Evolutionary conservation across 1,284 basidiomycete genomes (phyloP).

Genomic region (Cutaneotrichosporon cavernicola): DNA sequence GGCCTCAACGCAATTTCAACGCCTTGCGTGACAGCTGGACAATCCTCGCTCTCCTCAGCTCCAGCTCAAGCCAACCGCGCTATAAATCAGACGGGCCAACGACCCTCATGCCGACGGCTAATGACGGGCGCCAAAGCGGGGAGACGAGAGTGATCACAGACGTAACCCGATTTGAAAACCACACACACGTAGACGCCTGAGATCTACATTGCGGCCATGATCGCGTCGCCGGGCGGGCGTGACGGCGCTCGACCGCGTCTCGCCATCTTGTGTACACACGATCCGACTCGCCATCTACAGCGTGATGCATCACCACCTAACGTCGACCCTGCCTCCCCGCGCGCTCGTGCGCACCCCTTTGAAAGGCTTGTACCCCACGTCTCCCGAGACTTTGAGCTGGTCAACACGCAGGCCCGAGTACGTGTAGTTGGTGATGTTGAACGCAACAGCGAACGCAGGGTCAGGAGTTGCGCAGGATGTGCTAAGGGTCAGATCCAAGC

Average conservation of each 20-base stretch:
- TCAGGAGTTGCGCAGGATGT: constrained; percentile 57
- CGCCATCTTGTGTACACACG: neutral
- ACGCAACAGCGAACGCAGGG: constrained; percentile 69
- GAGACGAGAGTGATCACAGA: no score
- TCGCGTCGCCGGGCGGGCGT: no score
- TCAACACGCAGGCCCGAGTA: constrained; percentile 81
- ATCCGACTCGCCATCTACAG: neutral
- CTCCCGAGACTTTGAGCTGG: constrained; percentile 73
- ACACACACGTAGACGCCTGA: no score
- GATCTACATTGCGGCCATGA: no score
- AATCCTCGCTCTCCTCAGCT: no score
- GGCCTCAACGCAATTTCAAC: no score
- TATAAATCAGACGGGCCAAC: no score
- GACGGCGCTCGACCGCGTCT: neutral
- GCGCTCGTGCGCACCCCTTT: constrained; percentile 59
- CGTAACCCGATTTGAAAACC: no score
- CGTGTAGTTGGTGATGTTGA: constrained; percentile 69
- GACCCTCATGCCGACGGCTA: no score
- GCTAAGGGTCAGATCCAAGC: constrained; percentile 2
- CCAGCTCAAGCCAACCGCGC: no score
- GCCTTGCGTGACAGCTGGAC: no score
- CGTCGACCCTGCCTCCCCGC: constrained; percentile 47
- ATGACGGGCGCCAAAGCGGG: no score
- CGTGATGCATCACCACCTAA: constrained; percentile 41
- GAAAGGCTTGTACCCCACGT: constrained; percentile 60